Percentiles rank a stretch among this genome's conserved stretches.
These are phyloP conservation scores for Stachybotrys chartarum DNA, from an alignment of 2,329 filamentous ascomycete species.

Conservation along the genomic window DNA sequence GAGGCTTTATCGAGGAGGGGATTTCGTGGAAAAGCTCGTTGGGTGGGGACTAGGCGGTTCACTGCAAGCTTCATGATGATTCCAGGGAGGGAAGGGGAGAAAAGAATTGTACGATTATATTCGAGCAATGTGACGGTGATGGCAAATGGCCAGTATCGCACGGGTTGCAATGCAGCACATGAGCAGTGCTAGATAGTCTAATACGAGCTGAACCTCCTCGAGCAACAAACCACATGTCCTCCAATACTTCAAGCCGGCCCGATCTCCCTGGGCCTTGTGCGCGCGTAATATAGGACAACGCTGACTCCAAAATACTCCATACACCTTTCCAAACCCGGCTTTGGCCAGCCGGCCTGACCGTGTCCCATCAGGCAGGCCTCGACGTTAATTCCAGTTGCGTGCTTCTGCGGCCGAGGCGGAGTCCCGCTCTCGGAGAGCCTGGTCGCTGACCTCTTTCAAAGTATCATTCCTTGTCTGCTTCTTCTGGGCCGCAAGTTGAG, in stretches of 20 bases:
- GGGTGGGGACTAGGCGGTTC: no score
- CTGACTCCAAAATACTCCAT: background rate
- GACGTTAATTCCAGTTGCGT: conserved; percentile 24
- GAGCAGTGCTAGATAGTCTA: no score
- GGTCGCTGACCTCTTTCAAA: conserved; percentile 59
- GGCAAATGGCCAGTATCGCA: no score
- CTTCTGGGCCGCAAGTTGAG: conserved; percentile 68
- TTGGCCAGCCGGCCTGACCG: no score
- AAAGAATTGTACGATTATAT: no score
- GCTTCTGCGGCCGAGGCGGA: conserved; percentile 50
- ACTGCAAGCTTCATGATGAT: no score
- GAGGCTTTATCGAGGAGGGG: no score
- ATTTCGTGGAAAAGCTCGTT: no score
- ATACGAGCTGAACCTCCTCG: no score
- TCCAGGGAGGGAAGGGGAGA: no score
- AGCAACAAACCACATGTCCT: background rate
- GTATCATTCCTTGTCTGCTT: conserved; percentile 62
- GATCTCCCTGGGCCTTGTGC: background rate
- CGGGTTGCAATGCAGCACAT: no score
- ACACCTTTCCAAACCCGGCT: background rate
- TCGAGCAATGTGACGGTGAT: no score
- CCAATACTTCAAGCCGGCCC: background rate
- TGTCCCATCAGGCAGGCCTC: background rate
- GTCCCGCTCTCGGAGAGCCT: conserved; percentile 59
- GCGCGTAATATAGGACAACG: background rate